Conservation (phyloP, 345 rosid species). For the Dimocarpus longan region DNA sequence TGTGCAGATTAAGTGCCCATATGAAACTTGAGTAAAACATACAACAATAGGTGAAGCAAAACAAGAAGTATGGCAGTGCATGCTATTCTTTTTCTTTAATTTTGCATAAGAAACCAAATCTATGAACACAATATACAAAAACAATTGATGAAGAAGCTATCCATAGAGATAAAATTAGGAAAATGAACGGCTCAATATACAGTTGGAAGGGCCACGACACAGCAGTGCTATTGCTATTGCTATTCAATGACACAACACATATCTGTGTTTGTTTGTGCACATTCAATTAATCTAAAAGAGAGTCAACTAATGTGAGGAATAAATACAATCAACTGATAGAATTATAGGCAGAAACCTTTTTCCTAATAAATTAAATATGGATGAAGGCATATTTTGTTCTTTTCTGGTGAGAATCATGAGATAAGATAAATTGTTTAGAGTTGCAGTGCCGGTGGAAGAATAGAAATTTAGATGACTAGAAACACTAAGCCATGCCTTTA, state of each 20-base stretch:
- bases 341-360: not conserved
- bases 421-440: not conserved
- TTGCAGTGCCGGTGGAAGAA: not conserved
- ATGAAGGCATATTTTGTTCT: not conserved
- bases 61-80: not conserved
- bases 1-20: not conserved
- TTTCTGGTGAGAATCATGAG: not conserved
- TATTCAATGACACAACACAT: not conserved
- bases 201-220: not conserved
- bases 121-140: not conserved
- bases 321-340: no score
- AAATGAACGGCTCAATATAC: not conserved
- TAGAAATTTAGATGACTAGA: not conserved
- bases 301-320: not conserved
- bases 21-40: not conserved
- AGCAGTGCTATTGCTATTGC: not conserved
- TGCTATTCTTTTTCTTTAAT: no score
- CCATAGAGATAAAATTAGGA: not conserved
- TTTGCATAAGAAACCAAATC: not conserved
- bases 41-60: not conserved
- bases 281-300: not conserved
- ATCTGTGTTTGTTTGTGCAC: no score
- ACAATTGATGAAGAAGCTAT: not conserved
- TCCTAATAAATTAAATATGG: not conserved
- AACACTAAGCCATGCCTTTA: not conserved